phyloP scores from a whole-genome alignment of 805 yeast genomes.

The Starmerella kuoi region DNA sequence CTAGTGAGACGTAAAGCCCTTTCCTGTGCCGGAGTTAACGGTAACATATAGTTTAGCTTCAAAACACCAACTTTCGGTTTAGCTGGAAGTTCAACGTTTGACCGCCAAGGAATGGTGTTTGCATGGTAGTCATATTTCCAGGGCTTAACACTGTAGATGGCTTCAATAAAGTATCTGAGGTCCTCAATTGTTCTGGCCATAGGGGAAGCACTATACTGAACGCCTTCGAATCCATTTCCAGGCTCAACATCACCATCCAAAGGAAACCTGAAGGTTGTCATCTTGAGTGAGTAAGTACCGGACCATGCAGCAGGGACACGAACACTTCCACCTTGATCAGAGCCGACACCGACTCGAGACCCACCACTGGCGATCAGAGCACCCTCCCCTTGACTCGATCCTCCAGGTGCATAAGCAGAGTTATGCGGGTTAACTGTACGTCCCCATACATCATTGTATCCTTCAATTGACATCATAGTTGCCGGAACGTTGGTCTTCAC shows the following conservation, averaged over 20 bases:
- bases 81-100: slow-evolving; percentile 30
- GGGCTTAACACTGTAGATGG: slow-evolving; percentile 38
- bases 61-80: slow-evolving; percentile 39
- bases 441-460: slow-evolving; percentile 45
- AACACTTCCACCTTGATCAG: slow-evolving; percentile 47
- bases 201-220: slow-evolving; percentile 25
- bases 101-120: slow-evolving; percentile 41
- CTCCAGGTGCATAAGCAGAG: slow-evolving; percentile 38
- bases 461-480: slow-evolving; percentile 44
- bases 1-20: slow-evolving; percentile 31
- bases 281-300: slow-evolving; percentile 40
- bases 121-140: slow-evolving; percentile 40
- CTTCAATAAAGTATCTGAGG: slow-evolving; percentile 38
- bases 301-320: slow-evolving; percentile 44
- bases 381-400: slow-evolving; percentile 45
- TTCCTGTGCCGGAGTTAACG: slow-evolving; percentile 39
- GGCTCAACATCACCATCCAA: slow-evolving; percentile 31
- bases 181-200: slow-evolving; percentile 39
- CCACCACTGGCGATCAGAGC: slow-evolving; percentile 39
- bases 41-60: slow-evolving; percentile 38
- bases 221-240: slow-evolving; percentile 38
- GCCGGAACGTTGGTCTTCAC: slow-evolving; percentile 47
- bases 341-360: slow-evolving; percentile 42
- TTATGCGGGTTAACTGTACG: slow-evolving; percentile 39
- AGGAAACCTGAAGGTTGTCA: slow-evolving; percentile 41